Conservation (phyloP, 1,284 basidiomycete genomes). For the Pseudozyma tsukubaensis region DNA sequence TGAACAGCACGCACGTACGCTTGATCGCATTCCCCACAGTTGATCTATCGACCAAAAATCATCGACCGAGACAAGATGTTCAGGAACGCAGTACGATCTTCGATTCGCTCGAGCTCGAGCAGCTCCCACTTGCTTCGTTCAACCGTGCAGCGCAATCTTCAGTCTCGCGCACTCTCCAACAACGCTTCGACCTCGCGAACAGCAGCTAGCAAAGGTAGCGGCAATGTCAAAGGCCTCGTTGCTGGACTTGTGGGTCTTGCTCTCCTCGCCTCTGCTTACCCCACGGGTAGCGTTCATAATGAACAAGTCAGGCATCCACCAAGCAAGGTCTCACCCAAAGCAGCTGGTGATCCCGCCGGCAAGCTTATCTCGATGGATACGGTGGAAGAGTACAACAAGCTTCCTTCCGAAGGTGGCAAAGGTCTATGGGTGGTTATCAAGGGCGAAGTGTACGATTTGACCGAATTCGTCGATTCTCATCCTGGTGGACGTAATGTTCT, state of each 20-base stretch:
- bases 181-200: neutral
- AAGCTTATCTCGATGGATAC: slow-evolving; percentile 59
- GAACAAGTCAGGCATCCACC: slow-evolving; percentile 28
- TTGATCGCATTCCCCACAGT: too few relatives aligned
- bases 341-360: slow-evolving; percentile 28
- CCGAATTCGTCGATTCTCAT: slow-evolving; percentile 81
- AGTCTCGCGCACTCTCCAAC: slow-evolving; percentile 11
- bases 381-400: slow-evolving; percentile 55
- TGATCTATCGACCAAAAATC: too few relatives aligned
- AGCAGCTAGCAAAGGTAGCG: neutral
- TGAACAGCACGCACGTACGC: too few relatives aligned
- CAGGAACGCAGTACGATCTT: slow-evolving; percentile 14
- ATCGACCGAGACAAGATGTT: slow-evolving; percentile 31
- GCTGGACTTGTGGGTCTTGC: slow-evolving; percentile 41
- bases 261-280: slow-evolving; percentile 23
- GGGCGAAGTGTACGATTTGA: slow-evolving; percentile 72
- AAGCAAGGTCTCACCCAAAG: slow-evolving; percentile 18
- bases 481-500: slow-evolving; percentile 84
- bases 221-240: slow-evolving; percentile 19
- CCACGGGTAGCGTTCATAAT: slow-evolving; percentile 26
- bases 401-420: slow-evolving; percentile 43
- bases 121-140: slow-evolving; percentile 18
- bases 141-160: slow-evolving; percentile 14
- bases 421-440: slow-evolving; percentile 65
- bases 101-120: slow-evolving; percentile 27